Evolutionary conservation across 805 yeast species (phyloP).

Genomic region (Wickerhamomyces alni): DNA sequence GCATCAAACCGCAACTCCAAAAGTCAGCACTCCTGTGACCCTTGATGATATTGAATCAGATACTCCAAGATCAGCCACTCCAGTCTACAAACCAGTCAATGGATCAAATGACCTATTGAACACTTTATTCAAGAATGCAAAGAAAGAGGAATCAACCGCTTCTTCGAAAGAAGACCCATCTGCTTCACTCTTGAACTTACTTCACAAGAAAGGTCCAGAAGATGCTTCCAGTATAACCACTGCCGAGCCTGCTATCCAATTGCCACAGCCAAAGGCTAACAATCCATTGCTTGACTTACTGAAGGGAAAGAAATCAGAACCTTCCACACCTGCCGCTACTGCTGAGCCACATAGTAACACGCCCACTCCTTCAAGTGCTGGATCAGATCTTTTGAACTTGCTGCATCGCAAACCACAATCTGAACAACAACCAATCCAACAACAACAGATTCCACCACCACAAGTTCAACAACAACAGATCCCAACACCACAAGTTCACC

Average conservation of each 20-base stretch:
- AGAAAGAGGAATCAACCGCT: neutral
- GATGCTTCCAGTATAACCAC: too few relatives aligned
- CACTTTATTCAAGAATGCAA: neutral
- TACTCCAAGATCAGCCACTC: neutral
- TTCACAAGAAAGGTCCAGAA: conserved; percentile 3
- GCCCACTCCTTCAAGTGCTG: too few relatives aligned
- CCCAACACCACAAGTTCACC: neutral
- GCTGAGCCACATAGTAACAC: too few relatives aligned
- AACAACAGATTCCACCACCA: neutral
- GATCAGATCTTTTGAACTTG: conserved; percentile 4
- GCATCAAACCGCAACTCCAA: neutral
- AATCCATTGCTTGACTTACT: too few relatives aligned
- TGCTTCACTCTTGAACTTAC: neutral
- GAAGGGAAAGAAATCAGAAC: too few relatives aligned
- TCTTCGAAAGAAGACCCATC: conserved; percentile 5
- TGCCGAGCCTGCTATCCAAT: too few relatives aligned
- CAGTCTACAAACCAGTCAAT: neutral
- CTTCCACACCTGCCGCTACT: too few relatives aligned
- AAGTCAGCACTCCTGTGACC: neutral
- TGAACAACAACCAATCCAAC: neutral
- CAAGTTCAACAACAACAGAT: neutral
- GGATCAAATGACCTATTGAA: conserved; percentile 2
- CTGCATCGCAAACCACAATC: conserved; percentile 1
- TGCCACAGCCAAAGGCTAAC: too few relatives aligned
- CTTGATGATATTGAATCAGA: conserved; percentile 6